Percentiles rank a stretch among this genome's conserved stretches.
phyloP scores from a whole-genome alignment of 352 stramenopile species.

The Pythium rhizo-oryzae region DNA sequence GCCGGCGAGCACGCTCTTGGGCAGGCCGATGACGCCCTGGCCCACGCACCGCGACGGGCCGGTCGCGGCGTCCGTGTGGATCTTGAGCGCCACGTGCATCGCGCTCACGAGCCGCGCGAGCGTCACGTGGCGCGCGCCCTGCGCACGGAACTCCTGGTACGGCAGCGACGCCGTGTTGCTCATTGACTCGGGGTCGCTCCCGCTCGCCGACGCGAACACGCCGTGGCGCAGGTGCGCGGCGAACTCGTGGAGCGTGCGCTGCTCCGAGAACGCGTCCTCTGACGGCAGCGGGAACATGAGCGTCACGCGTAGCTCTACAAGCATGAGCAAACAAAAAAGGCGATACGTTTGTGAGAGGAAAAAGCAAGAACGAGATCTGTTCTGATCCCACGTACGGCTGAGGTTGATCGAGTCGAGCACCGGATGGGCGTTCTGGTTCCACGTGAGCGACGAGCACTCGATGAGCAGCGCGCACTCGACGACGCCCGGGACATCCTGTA shows the following conservation, averaged over 20 bases:
- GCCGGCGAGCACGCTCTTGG: constrained; percentile 37
- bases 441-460: constrained; percentile 52
- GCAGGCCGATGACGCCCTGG: constrained; percentile 70
- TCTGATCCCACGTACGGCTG: constrained; percentile 24
- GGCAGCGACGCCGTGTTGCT: constrained; percentile 25
- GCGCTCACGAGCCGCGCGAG: constrained; percentile 48
- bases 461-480: constrained; percentile 61
- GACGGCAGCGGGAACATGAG: constrained; percentile 80
- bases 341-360: background rate
- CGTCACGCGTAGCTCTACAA: constrained; percentile 40
- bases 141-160: constrained; percentile 22
- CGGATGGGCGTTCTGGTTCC: constrained; percentile 38
- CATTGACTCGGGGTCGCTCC: constrained; percentile 26
- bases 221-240: constrained; percentile 68
- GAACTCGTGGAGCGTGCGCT: constrained; percentile 81
- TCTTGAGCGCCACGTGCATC: constrained; percentile 79
- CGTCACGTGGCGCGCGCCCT: constrained; percentile 58
- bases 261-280: constrained; percentile 83
- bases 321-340: background rate
- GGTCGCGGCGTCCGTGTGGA: constrained; percentile 49
- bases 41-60: constrained; percentile 41
- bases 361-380: background rate
- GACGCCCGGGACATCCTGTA: constrained; percentile 54
- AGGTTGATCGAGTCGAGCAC: constrained; percentile 28
- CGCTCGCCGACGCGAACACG: constrained; percentile 34